phyloP scores from a whole-genome alignment of 2,329 filamentous ascomycete genomes.

The Cladobotryum mycophilum region DNA sequence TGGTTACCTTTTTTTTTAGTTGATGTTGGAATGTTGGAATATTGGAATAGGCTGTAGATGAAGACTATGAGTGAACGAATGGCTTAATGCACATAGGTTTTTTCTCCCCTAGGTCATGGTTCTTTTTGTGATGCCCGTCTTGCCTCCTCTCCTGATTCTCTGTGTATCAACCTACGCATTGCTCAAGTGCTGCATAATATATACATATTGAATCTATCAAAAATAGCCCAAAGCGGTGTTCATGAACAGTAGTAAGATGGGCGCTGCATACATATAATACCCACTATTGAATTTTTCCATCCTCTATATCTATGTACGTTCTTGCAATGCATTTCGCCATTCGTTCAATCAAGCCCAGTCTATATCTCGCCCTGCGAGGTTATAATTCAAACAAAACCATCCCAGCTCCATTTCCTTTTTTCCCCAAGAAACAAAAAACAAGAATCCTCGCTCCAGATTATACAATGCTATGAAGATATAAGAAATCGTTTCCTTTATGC shows the following conservation, averaged over 20 bases:
- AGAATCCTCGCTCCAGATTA: background rate
- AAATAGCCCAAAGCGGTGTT: too few species aligned
- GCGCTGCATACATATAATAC: too few species aligned
- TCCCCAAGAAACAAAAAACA: background rate
- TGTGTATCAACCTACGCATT: too few species aligned
- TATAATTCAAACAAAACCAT: background rate
- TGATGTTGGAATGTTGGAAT: too few species aligned
- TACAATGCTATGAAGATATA: conserved; percentile 1
- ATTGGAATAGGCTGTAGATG: background rate
- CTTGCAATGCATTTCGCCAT: background rate
- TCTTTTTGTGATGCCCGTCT: background rate
- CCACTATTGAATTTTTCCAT: background rate
- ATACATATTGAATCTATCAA: too few species aligned
- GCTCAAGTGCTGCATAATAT: too few species aligned
- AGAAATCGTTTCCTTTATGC: conserved; percentile 7
- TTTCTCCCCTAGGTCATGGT: too few species aligned
- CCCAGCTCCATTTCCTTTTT: background rate
- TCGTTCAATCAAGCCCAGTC: background rate
- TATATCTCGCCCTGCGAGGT: background rate
- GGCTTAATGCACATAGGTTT: too few species aligned
- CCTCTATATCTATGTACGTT: conserved; percentile 3
- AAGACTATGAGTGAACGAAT: background rate
- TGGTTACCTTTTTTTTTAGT: too few species aligned
- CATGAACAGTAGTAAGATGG: too few species aligned
- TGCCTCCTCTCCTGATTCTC: background rate